Conservation (phyloP, 2,329 filamentous ascomycete species). For the Fusarium staphyleae region DNA sequence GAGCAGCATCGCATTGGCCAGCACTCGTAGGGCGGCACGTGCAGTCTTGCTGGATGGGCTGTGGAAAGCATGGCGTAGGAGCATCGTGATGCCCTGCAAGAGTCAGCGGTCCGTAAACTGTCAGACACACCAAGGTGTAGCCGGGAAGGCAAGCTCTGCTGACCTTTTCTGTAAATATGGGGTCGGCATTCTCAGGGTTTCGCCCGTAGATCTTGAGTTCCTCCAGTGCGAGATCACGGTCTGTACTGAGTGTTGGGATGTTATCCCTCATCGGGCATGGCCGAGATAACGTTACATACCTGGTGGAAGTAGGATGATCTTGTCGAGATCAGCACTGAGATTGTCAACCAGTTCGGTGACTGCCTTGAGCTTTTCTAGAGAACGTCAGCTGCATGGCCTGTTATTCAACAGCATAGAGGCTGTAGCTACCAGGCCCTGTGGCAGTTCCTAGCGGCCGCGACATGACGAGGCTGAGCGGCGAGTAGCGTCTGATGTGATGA, state of each 20-base stretch:
- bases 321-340: conserved; percentile 67
- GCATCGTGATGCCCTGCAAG: conserved; percentile 73
- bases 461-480: conserved; percentile 28
- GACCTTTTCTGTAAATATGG: conserved; percentile 84
- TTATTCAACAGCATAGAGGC: not conserved
- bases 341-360: conserved; percentile 70
- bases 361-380: conserved; percentile 69
- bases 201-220: conserved; percentile 74
- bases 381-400: conserved; percentile 20
- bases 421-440: conserved; percentile 51
- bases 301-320: conserved; percentile 63
- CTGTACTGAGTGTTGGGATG: conserved; percentile 50
- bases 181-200: conserved; percentile 73
- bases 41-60: conserved; percentile 68
- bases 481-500: too few species aligned
- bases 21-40: conserved; percentile 78
- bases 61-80: conserved; percentile 77
- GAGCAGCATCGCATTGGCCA: conserved; percentile 77
- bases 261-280: not conserved
- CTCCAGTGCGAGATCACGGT: conserved; percentile 67
- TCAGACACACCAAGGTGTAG: conserved; percentile 3
- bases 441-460: conserved; percentile 41
- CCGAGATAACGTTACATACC: conserved; percentile 55
- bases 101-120: conserved; percentile 14
- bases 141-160: conserved; percentile 25